Evolutionary conservation across 306 rosid species (phyloP), one percentile per base, ranked within the genome.

Genomic region (Canavalia ensiformis): DNA sequence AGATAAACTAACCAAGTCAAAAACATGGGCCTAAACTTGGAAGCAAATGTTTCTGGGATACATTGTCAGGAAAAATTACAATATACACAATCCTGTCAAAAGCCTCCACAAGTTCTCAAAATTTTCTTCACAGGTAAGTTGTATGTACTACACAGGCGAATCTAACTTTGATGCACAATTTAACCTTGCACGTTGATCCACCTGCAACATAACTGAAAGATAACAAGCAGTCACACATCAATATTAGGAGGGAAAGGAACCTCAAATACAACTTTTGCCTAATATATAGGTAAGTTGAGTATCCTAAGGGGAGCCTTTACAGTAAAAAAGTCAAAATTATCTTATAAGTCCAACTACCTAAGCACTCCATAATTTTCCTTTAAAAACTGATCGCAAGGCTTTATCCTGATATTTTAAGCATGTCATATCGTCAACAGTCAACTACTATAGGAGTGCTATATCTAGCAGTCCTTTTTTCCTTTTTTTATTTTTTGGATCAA

Each of bases 1-100:
- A 84, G 93, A 87, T 88, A 84, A 87, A 96, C 99, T 96, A 93
- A 96, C 99, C 99, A 88, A 91, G 95, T 88, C 88, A 90, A 92
- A 90, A 91, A 96, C 87, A 89, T 72, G 91, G 84, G 97, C 91
- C 87, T 89, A 93, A 85, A 90, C 88, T 90, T 84, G 88, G 92
- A 88, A 96, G 98, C 91, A 90, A 86, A 90, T 90, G 93, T 90
- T 89, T 88, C 78, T 71, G 86, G 91, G 98, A 83, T 90, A 90
- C 89, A 89, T 90, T 96, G 97, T 87, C 94, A 89, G 94, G 94
- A 88, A 92, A 93, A 90, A 96, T 89, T 91, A 95, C 90, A 90
- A 88, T 96, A 90, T 96, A 90, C 99, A 93, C 81, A 93, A 88
- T 90, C 94, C 98, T 86, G 91, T 92, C 94, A 86, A 90, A 88